Base-by-base conservation (phyloP, 805 yeast genomes). In the Torulaspora gathmanii region DNA sequence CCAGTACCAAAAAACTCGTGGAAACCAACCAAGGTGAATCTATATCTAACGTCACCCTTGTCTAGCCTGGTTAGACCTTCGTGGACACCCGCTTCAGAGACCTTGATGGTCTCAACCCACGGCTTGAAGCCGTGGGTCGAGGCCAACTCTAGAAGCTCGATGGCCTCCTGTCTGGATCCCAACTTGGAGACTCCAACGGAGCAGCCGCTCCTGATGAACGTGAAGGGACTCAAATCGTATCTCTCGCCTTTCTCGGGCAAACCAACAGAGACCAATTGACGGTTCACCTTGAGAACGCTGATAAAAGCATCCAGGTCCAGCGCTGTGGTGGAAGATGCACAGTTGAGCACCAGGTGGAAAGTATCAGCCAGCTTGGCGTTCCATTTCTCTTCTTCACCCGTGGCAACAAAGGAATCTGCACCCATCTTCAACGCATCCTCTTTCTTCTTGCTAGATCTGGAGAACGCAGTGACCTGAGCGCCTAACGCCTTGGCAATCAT, bases 101-200 rank as follows among this genome's bases (percentile, higher is more conserved):
- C 72, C 22, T 78, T 77, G 40, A 83, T 67, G 22, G 71, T 69
- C 66, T 83, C 87, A 42, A 77, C 72, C 83, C 85, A 80, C 17
- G 86, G 80, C 45, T 68, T 71, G 57, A 83, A 70, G 33, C 71
- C 65, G 54, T 80, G 71, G 54, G 79, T 72, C 16, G 76, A 78
- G 16, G 89, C 85, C 50, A 85, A 60, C 36, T 79, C 69, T 54
- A 86, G 71, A 80, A 86, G 75, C 52, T 81, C 83, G 37, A 71
- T 60, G 55, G 83, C 83, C 67, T 84, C 90, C 40, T 63, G 64
- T 61, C 80, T 79, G 37, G 83, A 74, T 36, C 80, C 93, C 63
- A 76, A 69, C 47, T 71, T 70, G 10, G 88, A 80, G 8, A 83
- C 71, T 42, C 82, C 83, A 49, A 79, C 67, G 35, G 73, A 67